Percentiles rank a stretch among this genome's conserved stretches.
These are phyloP conservation scores for Trichoderma reesei DNA, from an alignment of 495 filamentous ascomycete species.

Conservation along the genomic window DNA sequence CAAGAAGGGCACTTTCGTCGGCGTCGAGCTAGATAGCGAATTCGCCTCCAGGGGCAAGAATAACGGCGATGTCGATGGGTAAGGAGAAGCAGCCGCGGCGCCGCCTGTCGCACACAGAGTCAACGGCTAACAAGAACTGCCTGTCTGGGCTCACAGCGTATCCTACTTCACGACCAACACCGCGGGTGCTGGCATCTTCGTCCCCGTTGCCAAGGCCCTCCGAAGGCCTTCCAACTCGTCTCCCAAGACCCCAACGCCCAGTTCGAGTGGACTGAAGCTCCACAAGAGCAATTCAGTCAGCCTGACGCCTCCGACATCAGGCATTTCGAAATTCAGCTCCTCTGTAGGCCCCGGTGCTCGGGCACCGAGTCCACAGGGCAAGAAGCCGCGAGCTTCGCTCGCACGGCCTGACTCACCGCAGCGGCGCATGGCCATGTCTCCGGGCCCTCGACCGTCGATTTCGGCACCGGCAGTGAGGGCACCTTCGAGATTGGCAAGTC, in stretches of 20 bases:
- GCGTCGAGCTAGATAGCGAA: slow-evolving; percentile 82
- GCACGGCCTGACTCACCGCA: slow-evolving; percentile 79
- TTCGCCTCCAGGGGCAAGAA: slow-evolving; percentile 85
- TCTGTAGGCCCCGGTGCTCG: slow-evolving; percentile 66
- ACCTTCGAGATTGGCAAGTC: slow-evolving; percentile 50
- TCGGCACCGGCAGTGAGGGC: slow-evolving; percentile 37
- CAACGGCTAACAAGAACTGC: slow-evolving; percentile 9
- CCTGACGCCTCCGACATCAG: slow-evolving; percentile 56
- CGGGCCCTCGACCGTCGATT: slow-evolving; percentile 44
- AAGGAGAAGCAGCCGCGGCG: slow-evolving; percentile 20
- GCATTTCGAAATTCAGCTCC: slow-evolving; percentile 65
- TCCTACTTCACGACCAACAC: slow-evolving; percentile 76
- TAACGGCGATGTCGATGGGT: slow-evolving; percentile 94
- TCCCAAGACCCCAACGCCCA: slow-evolving; percentile 59
- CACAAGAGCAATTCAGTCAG: slow-evolving; percentile 40
- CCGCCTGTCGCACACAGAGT: background rate
- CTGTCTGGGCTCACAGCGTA: slow-evolving; percentile 34
- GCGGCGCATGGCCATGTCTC: slow-evolving; percentile 50
- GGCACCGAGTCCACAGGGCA: slow-evolving; percentile 58
- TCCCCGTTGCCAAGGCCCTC: slow-evolving; percentile 76
- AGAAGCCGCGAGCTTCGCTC: slow-evolving; percentile 61
- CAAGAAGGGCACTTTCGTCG: slow-evolving; percentile 85
- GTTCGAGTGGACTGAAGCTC: slow-evolving; percentile 39
- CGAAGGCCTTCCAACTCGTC: slow-evolving; percentile 56
- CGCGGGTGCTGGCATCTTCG: slow-evolving; percentile 83